A percentile compares a stretch with the other conserved stretches of the same genome.
Conservation (phyloP, 169 alveolate species). For the Neospora caninum region DNA sequence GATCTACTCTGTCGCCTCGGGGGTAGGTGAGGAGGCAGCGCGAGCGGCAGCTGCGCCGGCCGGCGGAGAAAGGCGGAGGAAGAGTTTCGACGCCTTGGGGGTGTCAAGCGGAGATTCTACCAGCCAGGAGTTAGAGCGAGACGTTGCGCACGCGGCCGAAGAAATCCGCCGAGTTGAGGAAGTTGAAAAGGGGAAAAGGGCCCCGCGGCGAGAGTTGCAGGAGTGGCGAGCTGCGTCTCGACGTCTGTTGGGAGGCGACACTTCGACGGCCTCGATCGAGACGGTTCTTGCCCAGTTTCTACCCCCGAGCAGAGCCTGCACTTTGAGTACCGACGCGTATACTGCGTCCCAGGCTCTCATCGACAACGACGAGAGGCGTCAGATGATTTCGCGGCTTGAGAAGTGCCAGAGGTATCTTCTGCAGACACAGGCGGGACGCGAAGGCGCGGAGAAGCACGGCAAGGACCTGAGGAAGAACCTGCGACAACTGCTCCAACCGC, state of each 20-base stretch:
- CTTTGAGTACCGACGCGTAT: not conserved
- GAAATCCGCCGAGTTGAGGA: not conserved
- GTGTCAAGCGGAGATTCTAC: not conserved
- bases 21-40: not conserved
- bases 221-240: constrained; percentile 11
- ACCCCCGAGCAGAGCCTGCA: not conserved
- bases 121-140: not conserved
- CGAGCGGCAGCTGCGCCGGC: not conserved
- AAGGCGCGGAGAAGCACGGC: not conserved
- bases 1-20: constrained; percentile 12
- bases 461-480: not conserved
- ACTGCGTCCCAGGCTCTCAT: not conserved
- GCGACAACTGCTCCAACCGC: constrained; percentile 14
- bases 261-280: not conserved
- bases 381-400: not conserved
- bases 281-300: not conserved
- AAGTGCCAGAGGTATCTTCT: not conserved
- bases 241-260: not conserved
- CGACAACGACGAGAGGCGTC: not conserved
- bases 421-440: not conserved
- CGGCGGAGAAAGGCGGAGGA: not conserved
- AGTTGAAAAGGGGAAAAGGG: not conserved
- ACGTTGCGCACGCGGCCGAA: not conserved
- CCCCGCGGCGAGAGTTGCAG: constrained; percentile 14
- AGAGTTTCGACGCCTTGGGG: not conserved